Evolutionary conservation across 352 stramenopile species (phyloP).

Genomic region (Globisporangium canariense): DNA sequence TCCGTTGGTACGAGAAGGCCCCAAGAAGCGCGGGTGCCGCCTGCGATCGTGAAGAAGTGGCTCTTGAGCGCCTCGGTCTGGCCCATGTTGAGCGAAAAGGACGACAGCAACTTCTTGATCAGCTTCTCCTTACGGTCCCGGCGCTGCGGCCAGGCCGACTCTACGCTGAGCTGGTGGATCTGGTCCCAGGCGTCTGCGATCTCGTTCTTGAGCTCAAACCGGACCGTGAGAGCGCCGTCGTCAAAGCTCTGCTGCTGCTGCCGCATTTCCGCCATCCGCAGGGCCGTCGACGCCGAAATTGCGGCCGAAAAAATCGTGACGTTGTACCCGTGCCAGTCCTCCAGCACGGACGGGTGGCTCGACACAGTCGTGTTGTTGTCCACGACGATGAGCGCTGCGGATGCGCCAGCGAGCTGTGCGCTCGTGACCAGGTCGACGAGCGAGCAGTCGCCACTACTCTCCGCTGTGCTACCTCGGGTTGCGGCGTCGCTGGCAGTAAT

Average conservation of each 20-base stretch:
- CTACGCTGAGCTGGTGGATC: conserved; percentile 29
- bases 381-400: conserved; percentile 30
- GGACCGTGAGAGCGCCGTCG: conserved; percentile 16
- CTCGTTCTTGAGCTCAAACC: conserved; percentile 33
- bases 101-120: conserved; percentile 20
- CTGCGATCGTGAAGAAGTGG: conserved; percentile 37
- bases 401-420: conserved; percentile 40
- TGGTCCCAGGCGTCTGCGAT: conserved; percentile 53
- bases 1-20: conserved; percentile 19
- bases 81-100: conserved; percentile 18
- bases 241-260: conserved; percentile 2
- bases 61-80: conserved; percentile 35
- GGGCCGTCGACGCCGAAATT: conserved; percentile 33
- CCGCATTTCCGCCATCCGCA: conserved; percentile 24
- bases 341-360: conserved; percentile 32
- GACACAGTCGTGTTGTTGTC: conserved; percentile 24
- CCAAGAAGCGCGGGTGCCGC: conserved; percentile 35
- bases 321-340: conserved; percentile 66
- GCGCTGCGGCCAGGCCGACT: conserved; percentile 43
- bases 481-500: conserved; percentile 19
- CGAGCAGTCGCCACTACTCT: conserved; percentile 24
- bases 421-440: conserved; percentile 41
- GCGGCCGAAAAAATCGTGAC: conserved; percentile 49
- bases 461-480: too few species aligned
- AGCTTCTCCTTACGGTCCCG: conserved; percentile 36